Evolutionary conservation across 2,329 filamentous ascomycete genomes (phyloP), one percentile per base, ranked within the genome.

Genomic region (Aspergillus felis): DNA sequence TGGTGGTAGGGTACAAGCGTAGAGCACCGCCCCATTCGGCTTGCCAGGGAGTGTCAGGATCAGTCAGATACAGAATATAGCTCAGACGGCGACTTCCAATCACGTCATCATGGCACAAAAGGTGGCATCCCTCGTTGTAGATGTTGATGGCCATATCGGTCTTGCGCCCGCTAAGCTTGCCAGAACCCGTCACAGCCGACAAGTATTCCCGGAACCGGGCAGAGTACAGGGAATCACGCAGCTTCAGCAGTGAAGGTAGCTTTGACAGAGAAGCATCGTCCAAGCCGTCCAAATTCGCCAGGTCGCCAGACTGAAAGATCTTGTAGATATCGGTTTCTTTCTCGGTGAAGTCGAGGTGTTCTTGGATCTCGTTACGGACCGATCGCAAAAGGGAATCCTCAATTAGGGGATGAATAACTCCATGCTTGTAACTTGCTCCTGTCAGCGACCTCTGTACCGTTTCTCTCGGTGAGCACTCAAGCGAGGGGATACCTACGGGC

Each of bases 251-350:
- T 12, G 91, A 96, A 0, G 94, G 94, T 14, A 99, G 81, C 71
- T 91, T 92, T 60, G 88, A 84, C 55, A 97, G 83, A 6, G 92
- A 92, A 7, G 87, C 87, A 71, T 95, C 88, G 61, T 96, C 91
- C 47, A 99, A 84, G 25, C 94, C 94, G 75, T 97, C 93, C 57
- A 99, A 86, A 76, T 99, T 99, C 50, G 94, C 94, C 35, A 99
- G 84, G 74, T 99, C 94, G 64, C 94, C 94, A 4, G 93, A 97
- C 80, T 99, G 94, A 82, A 97, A 92, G 71, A 99, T 97, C 78
- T 95, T 96, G 84, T 99, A 99, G 68, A 99, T 99, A 74, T 99
- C 94, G 50, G 94, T 99, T 77, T 99, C 94, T 76, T 99, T 99
- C 67, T 92, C 92, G 12, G 94, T 97, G 79, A 99, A 99, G 65